Evolutionary conservation across 164 flowering plant species (phyloP), one percentile per base, ranked within the genome.

Genomic region (Tinospora cordifolia): DNA sequence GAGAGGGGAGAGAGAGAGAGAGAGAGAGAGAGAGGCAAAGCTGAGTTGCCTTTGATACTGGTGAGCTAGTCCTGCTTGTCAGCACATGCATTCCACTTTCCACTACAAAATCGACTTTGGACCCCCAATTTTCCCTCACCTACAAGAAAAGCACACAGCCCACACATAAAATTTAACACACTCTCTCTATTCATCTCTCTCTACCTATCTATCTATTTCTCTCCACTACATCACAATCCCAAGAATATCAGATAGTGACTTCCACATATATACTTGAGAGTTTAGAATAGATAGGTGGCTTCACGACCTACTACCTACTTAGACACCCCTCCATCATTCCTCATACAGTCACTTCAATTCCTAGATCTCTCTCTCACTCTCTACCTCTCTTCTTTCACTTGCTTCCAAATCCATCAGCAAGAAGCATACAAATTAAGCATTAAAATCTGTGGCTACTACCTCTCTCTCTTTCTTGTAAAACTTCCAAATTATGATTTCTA

Each of bases 21-120:
- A 74, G 74, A 74, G 74, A 74, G 78, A 75, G 68, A 69, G 75
- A 79, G 69, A 72, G 73, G 79, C 79, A 85, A 87, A 83, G 91
- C 84, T 81, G 81, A 83, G 77, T 79, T 81, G 85, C 85, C 89
- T 84, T 88, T 84, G 87, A 76, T 76, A 78, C 84, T 83, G 80
- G 68, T 79, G 82, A 79, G 77, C 72, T 78, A 80, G 69, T 81
- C 82, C 86, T 85, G 76, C 84, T 86, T 83, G 89, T 88, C 88
- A 83, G 76, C 98, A 93, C 92, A 90, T 93, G 94, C 91, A 84
- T 69, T 82, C 92, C 91, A 90, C 96, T 89, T 87, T 88, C 88
- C 92, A 81, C 87, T 81, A 76, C 85, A 79, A 83, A 86, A 84
- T 86, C 88, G 36, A 79, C 88, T 84, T 86, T 86, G 86, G 88